A percentile compares a stretch with the other conserved stretches of the same genome.
Conservation (phyloP, 192 early-diverging fungal genomes). For the Thoreauomyces humboldtii region DNA sequence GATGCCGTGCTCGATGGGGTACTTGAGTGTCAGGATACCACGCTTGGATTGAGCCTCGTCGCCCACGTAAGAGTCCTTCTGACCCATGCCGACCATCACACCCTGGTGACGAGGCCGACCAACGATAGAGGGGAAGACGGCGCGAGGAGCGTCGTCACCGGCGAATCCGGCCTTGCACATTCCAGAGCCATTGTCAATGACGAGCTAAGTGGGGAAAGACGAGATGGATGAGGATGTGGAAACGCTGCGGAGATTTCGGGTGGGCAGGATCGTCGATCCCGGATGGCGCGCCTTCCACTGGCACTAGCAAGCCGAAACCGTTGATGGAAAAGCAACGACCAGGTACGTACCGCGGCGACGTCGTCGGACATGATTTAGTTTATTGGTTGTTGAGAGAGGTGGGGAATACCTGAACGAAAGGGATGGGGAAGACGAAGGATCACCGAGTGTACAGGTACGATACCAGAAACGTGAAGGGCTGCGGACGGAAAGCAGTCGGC, state of each 20-base stretch:
- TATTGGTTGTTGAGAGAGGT: background rate
- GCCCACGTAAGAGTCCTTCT: constrained; percentile 67
- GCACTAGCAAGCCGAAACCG: no score
- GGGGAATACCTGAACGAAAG: no score
- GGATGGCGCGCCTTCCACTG: no score
- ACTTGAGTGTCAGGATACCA: constrained; percentile 60
- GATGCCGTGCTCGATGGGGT: constrained; percentile 66
- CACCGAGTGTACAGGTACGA: no score
- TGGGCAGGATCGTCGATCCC: no score
- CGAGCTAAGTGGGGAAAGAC: constrained; percentile 28
- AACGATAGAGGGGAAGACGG: constrained; percentile 61
- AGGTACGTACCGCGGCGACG: constrained; percentile 39
- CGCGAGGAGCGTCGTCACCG: constrained; percentile 60
- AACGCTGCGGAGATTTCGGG: no score
- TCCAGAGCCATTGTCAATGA: constrained; percentile 64
- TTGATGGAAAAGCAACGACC: background rate
- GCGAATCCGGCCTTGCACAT: constrained; percentile 67
- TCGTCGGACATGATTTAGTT: constrained; percentile 45
- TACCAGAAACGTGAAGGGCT: no score
- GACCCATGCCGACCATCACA: constrained; percentile 64
- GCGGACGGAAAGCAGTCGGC: no score
- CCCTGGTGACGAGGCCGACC: constrained; percentile 59
- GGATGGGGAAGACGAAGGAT: no score
- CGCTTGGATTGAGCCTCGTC: constrained; percentile 67
- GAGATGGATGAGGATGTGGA: background rate